Base-by-base conservation (phyloP, 352 stramenopile species). In the Phytophthora colocasiae region DNA sequence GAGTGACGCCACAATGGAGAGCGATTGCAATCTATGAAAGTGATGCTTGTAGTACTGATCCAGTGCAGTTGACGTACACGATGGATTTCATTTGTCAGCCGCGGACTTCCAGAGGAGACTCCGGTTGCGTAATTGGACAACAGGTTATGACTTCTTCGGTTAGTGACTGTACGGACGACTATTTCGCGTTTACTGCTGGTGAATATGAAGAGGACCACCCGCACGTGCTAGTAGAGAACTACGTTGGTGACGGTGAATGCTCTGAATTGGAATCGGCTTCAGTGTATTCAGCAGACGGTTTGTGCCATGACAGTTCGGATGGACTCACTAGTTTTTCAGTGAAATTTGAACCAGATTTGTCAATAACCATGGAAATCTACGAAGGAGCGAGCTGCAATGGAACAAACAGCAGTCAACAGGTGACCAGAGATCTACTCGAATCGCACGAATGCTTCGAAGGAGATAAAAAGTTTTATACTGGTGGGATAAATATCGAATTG, bases 1-100 rank as follows among this genome's bases (percentile, higher is more conserved):
- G 53, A 11, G 53, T 60, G 39, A 60, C 53, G 7, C 29, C 27
- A 41, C 26, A 51, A 34, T 60, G 53, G 53, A 51, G 19, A 7
- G 11, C 31, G 11, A 36, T 51, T 50, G 27, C 53, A 36, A 15
- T 10, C 12, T 44, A 60, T 24, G 29, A 60, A 29, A 6, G 19
- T 6, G 19, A 29, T 2, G 40, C 40, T 12, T 60, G 53, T 39
- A 44, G 17, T 12, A 43, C 17, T 11, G 24, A 50, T 4, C 27
- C 53, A 24, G n/a, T 34, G 17, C 43, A 60, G 17, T 29, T 44
- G 6, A 50, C 52, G 3, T 24, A 51, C 27, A 60, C 52, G 1
- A 60, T 17, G 11, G 53, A 60, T 34, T 60, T 44, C 17, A 43
- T 32, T 12, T 60, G 53, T 32, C 11, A 51, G 12, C 27, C 53